These are phyloP conservation scores for Arthrobotrys pseudoclavata DNA, from an alignment of 2,329 filamentous ascomycete species.

Conservation along the genomic window DNA sequence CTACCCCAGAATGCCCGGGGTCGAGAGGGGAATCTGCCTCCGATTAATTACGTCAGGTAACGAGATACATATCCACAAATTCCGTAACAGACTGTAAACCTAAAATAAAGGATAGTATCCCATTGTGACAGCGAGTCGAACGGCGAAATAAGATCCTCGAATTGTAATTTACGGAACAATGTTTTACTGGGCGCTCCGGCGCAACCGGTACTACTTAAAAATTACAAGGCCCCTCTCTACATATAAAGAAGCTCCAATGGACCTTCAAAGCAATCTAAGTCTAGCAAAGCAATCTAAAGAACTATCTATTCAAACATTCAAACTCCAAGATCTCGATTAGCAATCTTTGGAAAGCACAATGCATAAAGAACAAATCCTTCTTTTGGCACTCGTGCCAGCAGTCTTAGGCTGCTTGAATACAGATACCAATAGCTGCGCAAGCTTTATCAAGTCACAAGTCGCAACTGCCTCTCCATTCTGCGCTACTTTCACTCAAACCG, in stretches of 20 bases:
- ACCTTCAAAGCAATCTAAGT: background rate
- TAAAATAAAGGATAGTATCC: constrained; percentile 12
- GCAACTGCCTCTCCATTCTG: constrained; percentile 65
- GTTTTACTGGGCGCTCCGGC: background rate
- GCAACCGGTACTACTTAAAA: background rate
- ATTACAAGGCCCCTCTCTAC: background rate
- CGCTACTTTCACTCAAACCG: constrained; percentile 64
- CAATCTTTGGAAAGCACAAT: constrained; percentile 17
- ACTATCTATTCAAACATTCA: background rate
- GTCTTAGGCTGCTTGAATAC: constrained; percentile 64
- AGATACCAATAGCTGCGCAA: constrained; percentile 64
- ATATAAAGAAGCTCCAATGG: constrained; percentile 33
- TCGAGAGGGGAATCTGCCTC: constrained; percentile 9
- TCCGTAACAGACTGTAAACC: constrained; percentile 12
- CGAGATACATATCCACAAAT: background rate
- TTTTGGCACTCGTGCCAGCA: constrained; percentile 62
- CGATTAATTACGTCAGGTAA: constrained; percentile 38
- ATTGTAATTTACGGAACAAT: constrained; percentile 39
- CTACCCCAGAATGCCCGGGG: background rate
- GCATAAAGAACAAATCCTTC: constrained; percentile 52
- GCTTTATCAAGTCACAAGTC: constrained; percentile 64
- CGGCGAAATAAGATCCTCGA: constrained; percentile 59
- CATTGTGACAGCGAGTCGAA: background rate
- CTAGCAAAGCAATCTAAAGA: background rate
- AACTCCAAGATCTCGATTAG: background rate